A percentile compares a stretch with the other conserved stretches of the same genome.
phyloP scores from a whole-genome alignment of 768 basidiomycete species.

The Tubosaeta sp. region DNA sequence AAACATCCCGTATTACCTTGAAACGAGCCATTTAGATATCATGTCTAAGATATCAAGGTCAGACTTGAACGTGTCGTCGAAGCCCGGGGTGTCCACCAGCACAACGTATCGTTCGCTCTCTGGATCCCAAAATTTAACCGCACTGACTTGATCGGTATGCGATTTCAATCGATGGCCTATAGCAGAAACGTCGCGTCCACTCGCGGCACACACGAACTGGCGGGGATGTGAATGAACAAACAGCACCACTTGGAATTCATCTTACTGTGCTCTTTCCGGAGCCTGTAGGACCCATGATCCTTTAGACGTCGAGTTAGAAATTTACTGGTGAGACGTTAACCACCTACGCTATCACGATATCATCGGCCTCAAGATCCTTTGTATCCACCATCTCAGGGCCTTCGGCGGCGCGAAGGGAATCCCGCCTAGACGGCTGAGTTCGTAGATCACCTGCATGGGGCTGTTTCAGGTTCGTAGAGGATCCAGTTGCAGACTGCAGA shows the following conservation, averaged over 20 bases:
- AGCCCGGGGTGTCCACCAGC: slow-evolving; percentile 24
- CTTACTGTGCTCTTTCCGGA: slow-evolving; percentile 13
- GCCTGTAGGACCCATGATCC: slow-evolving; percentile 20
- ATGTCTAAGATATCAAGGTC: slow-evolving; percentile 12
- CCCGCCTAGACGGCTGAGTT: not conserved
- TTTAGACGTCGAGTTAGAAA: not conserved
- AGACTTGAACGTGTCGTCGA: slow-evolving; percentile 16
- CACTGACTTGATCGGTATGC: not conserved
- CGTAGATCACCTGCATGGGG: not conserved
- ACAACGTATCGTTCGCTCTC: no score
- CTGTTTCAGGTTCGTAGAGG: not conserved
- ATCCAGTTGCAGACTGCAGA: not conserved
- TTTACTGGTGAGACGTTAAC: not conserved
- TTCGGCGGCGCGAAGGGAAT: not conserved
- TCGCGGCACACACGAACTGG: slow-evolving; percentile 12
- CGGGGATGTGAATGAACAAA: not conserved
- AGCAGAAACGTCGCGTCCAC: slow-evolving; percentile 1
- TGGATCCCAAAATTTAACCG: slow-evolving; percentile 4
- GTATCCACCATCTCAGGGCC: not conserved
- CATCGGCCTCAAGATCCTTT: not conserved
- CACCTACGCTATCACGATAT: not conserved
- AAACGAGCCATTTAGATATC: not conserved
- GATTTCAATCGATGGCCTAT: no score
- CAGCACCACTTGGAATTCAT: not conserved
- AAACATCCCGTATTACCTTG: not conserved